These are phyloP conservation scores for Coelastrella sp. DNA, from an alignment of 139 green algal species.

Conservation along the genomic window DNA sequence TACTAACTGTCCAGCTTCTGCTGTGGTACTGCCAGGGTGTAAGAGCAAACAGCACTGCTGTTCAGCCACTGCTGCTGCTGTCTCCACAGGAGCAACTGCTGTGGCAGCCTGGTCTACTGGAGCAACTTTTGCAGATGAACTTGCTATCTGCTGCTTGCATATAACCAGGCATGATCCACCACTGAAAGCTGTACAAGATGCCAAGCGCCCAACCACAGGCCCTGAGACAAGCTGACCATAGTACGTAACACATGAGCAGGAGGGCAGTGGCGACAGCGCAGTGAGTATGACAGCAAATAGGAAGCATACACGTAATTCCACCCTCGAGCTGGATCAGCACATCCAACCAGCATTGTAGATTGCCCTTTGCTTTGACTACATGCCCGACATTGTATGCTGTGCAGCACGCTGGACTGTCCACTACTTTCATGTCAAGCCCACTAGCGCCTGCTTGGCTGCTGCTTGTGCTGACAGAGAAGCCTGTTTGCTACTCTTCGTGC, in stretches of 20 bases:
- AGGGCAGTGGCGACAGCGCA: neutral
- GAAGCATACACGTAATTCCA: neutral
- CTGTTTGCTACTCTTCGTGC: too few relatives aligned
- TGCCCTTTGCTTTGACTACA: too few relatives aligned
- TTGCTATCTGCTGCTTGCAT: neutral
- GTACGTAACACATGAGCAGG: neutral
- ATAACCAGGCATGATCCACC: conserved; percentile 31
- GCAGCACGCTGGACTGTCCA: too few relatives aligned
- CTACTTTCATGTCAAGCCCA: too few relatives aligned
- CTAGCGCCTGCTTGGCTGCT: too few relatives aligned
- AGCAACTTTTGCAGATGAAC: neutral
- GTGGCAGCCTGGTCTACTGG: neutral
- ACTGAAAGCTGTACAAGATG: conserved; percentile 7
- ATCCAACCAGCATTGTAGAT: too few relatives aligned
- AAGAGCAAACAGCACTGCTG: neutral
- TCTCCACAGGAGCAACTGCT: neutral
- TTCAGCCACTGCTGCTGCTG: conserved; percentile 13
- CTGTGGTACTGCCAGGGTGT: neutral
- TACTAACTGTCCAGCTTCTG: neutral
- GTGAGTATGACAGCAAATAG: neutral
- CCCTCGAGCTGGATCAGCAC: too few relatives aligned
- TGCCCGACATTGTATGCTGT: too few relatives aligned
- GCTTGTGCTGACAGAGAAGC: too few relatives aligned
- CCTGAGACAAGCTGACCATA: conserved; percentile 19
- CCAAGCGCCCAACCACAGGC: neutral